Conservation (phyloP, 2,329 filamentous ascomycete species). For the Aspergillus melleus region DNA sequence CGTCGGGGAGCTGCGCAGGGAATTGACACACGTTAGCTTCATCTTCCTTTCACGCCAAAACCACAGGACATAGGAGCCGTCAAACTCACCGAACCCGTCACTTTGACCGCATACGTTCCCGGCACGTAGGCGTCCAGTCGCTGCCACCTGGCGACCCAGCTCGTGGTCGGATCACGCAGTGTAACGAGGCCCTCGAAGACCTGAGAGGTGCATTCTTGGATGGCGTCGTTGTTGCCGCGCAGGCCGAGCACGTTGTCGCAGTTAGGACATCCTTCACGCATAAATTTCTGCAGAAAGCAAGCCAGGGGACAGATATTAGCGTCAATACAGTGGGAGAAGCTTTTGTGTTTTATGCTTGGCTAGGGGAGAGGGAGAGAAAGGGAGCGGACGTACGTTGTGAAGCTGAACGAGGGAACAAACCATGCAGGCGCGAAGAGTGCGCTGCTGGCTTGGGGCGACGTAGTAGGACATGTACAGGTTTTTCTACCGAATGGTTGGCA, state of each 20-base stretch:
- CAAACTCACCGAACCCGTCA: slow-evolving; percentile 69
- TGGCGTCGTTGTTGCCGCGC: slow-evolving; percentile 72
- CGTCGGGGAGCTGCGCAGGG: slow-evolving; percentile 52
- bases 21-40: not conserved
- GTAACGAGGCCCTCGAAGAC: slow-evolving; percentile 93
- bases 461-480: slow-evolving; percentile 55
- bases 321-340: not conserved
- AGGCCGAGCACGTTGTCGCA: slow-evolving; percentile 92
- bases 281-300: slow-evolving; percentile 67
- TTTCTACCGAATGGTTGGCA: not conserved
- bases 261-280: slow-evolving; percentile 87
- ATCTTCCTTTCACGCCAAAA: not conserved
- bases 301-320: not conserved
- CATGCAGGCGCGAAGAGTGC: slow-evolving; percentile 95
- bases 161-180: slow-evolving; percentile 75
- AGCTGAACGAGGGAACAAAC: slow-evolving; percentile 94
- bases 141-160: slow-evolving; percentile 98
- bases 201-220: slow-evolving; percentile 91
- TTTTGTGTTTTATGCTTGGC: not conserved
- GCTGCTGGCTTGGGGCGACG: slow-evolving; percentile 72
- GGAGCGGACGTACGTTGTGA: slow-evolving; percentile 58
- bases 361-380: not conserved
- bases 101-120: slow-evolving; percentile 92
- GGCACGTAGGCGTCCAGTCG: slow-evolving; percentile 82
- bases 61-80: not conserved